These are phyloP conservation scores for Podospora pseudoanserina DNA, from an alignment of 495 filamentous ascomycete species.

Conservation along the genomic window DNA sequence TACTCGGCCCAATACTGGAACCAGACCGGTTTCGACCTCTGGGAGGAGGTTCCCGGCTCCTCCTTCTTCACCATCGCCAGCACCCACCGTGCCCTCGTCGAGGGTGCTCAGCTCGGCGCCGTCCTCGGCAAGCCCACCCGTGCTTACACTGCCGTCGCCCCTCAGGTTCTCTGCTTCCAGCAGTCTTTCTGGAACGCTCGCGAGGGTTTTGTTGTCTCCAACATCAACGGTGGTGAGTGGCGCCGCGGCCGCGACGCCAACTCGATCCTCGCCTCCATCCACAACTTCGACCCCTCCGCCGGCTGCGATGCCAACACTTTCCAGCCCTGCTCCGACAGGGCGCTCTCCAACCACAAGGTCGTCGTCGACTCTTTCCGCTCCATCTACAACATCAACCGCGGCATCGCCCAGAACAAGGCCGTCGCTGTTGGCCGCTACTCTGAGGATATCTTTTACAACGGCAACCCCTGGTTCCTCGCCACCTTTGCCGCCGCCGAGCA, in stretches of 20 bases:
- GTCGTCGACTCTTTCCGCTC: constrained; percentile 61
- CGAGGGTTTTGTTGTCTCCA: constrained; percentile 55
- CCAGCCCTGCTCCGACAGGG: constrained; percentile 61
- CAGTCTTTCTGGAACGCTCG: constrained; percentile 60
- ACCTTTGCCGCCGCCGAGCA: constrained; percentile 64
- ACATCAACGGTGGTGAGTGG: constrained; percentile 45
- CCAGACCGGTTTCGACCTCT: constrained; percentile 64
- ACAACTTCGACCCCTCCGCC: constrained; percentile 59
- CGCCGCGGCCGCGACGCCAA: constrained; percentile 61
- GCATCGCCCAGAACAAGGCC: constrained; percentile 45
- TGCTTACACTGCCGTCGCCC: constrained; percentile 52
- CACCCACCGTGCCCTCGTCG: constrained; percentile 54
- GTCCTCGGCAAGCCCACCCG: constrained; percentile 41
- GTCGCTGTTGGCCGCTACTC: constrained; percentile 66
- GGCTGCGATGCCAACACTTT: constrained; percentile 56
- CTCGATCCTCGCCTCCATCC: constrained; percentile 58
- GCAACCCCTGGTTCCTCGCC: constrained; percentile 64
- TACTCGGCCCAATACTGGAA: constrained; percentile 71
- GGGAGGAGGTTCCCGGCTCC: constrained; percentile 64
- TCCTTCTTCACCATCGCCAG: constrained; percentile 55
- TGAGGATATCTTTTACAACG: constrained; percentile 64
- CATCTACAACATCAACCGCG: constrained; percentile 57
- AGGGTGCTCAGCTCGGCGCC: constrained; percentile 57
- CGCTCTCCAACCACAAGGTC: constrained; percentile 62
- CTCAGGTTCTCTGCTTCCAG: constrained; percentile 58